Evolutionary conservation across 108 stramenopile species (phyloP).

Genomic region (Stephanodiscus minutulus): DNA sequence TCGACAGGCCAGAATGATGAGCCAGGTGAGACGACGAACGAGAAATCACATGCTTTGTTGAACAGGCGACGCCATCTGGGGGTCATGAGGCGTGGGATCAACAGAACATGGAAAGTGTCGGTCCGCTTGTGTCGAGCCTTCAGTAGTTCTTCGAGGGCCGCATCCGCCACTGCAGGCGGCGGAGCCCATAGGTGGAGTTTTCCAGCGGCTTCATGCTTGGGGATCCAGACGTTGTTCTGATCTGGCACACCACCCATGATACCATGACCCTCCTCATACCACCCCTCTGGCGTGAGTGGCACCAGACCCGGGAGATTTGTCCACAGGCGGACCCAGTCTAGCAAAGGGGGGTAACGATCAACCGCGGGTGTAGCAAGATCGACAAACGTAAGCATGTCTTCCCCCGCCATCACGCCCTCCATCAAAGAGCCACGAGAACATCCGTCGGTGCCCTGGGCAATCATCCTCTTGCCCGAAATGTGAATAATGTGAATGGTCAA

Average conservation of each 20-base stretch:
- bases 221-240: slow-evolving; percentile 29
- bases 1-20: slow-evolving; percentile 27
- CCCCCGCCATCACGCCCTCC: too few relatives aligned
- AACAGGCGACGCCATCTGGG: slow-evolving; percentile 29
- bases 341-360: slow-evolving; percentile 7
- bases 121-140: slow-evolving; percentile 45
- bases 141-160: slow-evolving; percentile 36
- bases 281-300: slow-evolving; percentile 26
- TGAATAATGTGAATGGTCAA: too few relatives aligned
- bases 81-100: slow-evolving; percentile 19
- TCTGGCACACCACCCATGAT: slow-evolving; percentile 20
- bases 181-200: slow-evolving; percentile 26
- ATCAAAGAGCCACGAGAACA: too few relatives aligned
- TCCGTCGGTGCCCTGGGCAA: too few relatives aligned
- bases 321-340: slow-evolving; percentile 28
- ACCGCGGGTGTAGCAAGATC: slow-evolving; percentile 15
- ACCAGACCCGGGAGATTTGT: not conserved
- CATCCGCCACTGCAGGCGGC: slow-evolving; percentile 31
- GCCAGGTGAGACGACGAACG: slow-evolving; percentile 10
- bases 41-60: slow-evolving; percentile 29
- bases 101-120: slow-evolving; percentile 28
- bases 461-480: too few relatives aligned
- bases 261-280: slow-evolving; percentile 34
- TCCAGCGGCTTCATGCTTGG: not conserved
- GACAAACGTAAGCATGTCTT: too few relatives aligned